These are phyloP conservation scores for Hygrophorus pudorinus DNA, from an alignment of 768 basidiomycete genomes.

Conservation along the genomic window DNA sequence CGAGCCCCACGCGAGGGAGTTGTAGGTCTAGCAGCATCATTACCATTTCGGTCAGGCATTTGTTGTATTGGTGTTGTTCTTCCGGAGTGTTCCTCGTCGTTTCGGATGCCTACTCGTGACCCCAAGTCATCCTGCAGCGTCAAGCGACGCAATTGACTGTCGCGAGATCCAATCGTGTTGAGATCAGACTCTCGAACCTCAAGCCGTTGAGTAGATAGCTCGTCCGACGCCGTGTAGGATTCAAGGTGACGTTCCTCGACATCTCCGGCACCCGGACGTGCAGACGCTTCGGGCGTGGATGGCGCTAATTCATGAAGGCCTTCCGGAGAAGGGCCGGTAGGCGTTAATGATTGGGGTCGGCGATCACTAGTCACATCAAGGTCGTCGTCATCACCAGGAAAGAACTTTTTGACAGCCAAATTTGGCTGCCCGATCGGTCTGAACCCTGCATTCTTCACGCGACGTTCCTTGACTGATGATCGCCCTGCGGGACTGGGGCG, in stretches of 20 bases:
- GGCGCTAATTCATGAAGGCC: background rate
- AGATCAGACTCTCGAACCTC: too few relatives aligned
- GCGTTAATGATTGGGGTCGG: slow-evolving; percentile 12
- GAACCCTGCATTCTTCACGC: slow-evolving; percentile 41
- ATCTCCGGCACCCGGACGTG: too few relatives aligned
- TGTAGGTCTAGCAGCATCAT: slow-evolving; percentile 6
- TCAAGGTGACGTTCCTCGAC: too few relatives aligned
- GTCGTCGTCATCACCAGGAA: slow-evolving; percentile 76
- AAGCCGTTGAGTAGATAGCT: too few relatives aligned
- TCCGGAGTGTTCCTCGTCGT: background rate
- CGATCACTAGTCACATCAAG: slow-evolving; percentile 22
- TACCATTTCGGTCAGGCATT: slow-evolving; percentile 4
- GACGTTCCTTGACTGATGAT: background rate
- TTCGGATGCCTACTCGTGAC: background rate
- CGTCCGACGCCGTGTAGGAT: too few relatives aligned
- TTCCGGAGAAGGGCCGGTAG: background rate
- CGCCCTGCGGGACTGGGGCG: background rate
- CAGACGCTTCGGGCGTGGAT: too few relatives aligned
- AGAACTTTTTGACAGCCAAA: slow-evolving; percentile 66
- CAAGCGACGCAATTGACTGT: background rate
- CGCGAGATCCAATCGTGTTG: too few relatives aligned
- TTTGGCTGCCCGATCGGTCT: slow-evolving; percentile 53
- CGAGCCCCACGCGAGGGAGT: slow-evolving; percentile 14
- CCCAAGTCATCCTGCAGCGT: background rate
- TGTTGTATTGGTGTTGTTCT: slow-evolving; percentile 6